Conservation (phyloP, 345 rosid genomes). For the Pugionium dolabratum region DNA sequence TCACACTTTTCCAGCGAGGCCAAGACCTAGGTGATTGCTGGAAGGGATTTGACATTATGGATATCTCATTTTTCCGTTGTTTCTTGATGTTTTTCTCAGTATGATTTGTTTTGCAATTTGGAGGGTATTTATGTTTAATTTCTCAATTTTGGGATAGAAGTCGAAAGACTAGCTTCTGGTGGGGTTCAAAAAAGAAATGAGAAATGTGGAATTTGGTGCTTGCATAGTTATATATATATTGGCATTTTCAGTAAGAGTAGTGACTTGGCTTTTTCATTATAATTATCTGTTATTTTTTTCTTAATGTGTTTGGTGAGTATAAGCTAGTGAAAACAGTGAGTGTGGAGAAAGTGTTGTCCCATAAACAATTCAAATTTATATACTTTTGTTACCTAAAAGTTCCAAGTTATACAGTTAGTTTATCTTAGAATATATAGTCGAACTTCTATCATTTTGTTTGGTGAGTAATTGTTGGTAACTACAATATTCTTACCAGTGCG, state of each 20-base stretch:
- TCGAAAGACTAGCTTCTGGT: slow-evolving; percentile 24
- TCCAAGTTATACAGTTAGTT: not conserved
- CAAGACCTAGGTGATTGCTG: slow-evolving; percentile 54
- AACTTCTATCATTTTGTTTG: no score
- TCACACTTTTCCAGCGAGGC: slow-evolving; percentile 63
- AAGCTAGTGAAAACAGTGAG: slow-evolving; percentile 13
- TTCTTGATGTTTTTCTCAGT: slow-evolving; percentile 5
- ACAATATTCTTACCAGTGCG: not conserved
- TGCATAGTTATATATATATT: slow-evolving; percentile 29
- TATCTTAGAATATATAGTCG: no score
- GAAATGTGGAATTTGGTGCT: slow-evolving; percentile 25
- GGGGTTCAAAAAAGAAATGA: slow-evolving; percentile 14
- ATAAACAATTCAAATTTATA: not conserved
- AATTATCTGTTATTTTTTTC: not conserved
- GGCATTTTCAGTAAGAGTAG: slow-evolving; percentile 26
- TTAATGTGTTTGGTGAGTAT: slow-evolving; percentile 7
- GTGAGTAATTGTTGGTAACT: no score
- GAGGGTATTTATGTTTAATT: slow-evolving; percentile 24
- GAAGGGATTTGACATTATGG: not conserved
- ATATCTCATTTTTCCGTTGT: not conserved
- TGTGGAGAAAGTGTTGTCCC: slow-evolving; percentile 17
- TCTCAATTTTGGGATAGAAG: slow-evolving; percentile 41
- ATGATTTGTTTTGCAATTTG: slow-evolving; percentile 31
- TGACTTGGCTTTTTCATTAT: not conserved
- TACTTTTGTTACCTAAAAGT: not conserved